Evolutionary conservation across 306 rosid species (phyloP).

Genomic region (Sindora glabra): DNA sequence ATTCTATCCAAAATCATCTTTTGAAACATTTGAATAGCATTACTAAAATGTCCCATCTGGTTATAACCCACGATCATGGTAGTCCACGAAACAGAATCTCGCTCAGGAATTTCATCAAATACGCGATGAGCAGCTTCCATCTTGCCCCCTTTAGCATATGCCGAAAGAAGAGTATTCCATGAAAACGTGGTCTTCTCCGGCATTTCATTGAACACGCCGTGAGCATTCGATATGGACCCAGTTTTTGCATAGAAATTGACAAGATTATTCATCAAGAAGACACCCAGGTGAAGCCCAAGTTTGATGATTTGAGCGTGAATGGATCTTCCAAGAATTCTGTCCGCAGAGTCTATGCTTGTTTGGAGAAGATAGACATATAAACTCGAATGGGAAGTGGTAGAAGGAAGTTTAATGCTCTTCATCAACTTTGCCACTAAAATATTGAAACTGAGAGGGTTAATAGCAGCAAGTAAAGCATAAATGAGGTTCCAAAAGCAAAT

Average conservation of each 20-base stretch:
- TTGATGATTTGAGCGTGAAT: constrained; percentile 64
- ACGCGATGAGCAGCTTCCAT: constrained; percentile 37
- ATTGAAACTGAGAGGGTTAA: too few species aligned
- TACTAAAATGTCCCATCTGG: constrained; percentile 42
- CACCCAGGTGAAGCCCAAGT: constrained; percentile 50
- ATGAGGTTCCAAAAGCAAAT: too few species aligned
- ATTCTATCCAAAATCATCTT: constrained; percentile 45
- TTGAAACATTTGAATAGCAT: constrained; percentile 43
- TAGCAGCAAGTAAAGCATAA: too few species aligned
- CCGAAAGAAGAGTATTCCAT: constrained; percentile 76
- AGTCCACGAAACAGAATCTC: constrained; percentile 87
- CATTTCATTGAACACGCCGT: constrained; percentile 64
- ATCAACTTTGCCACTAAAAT: too few species aligned
- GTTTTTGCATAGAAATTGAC: constrained; percentile 47
- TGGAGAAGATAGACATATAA: constrained; percentile 47
- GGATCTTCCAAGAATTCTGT: constrained; percentile 42
- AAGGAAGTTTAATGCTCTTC: constrained; percentile 22
- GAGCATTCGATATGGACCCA: constrained; percentile 39
- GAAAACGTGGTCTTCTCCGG: constrained; percentile 39
- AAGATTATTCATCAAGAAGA: constrained; percentile 63
- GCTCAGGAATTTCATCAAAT: constrained; percentile 60
- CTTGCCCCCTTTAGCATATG: constrained; percentile 56
- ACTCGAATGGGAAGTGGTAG: constrained; percentile 23
- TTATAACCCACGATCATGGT: constrained; percentile 64
- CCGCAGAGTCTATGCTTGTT: constrained; percentile 39